Conservation (phyloP, 2,329 filamentous ascomycete genomes). For the Plectosphaerella cucumerina region DNA sequence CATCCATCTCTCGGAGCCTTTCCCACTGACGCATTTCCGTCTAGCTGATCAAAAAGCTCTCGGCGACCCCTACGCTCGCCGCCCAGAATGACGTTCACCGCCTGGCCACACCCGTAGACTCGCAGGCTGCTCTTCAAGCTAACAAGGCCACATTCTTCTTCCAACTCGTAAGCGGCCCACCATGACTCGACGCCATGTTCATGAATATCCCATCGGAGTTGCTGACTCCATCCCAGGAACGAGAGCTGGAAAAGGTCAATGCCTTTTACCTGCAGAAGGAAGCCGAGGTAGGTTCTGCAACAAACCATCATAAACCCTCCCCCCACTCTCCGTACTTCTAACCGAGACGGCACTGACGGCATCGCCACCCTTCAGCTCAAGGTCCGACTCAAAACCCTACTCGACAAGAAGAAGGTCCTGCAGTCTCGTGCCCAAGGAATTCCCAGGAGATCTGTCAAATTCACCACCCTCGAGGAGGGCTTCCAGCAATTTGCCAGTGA, state of each 20-base stretch:
- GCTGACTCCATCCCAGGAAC: slow-evolving; percentile 64
- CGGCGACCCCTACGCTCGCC: slow-evolving; percentile 79
- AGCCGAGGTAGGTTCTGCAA: slow-evolving; percentile 68
- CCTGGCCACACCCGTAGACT: slow-evolving; percentile 53
- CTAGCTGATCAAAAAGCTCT: slow-evolving; percentile 97
- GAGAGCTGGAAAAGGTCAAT: slow-evolving; percentile 98
- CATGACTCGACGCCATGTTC: slow-evolving; percentile 7
- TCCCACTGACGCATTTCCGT: slow-evolving; percentile 23
- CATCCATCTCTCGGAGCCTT: neutral
- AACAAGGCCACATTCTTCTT: slow-evolving; percentile 99
- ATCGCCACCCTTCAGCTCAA: slow-evolving; percentile 62
- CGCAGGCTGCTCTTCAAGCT: slow-evolving; percentile 86
- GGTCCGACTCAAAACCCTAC: slow-evolving; percentile 81
- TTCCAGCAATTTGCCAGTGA: slow-evolving; percentile 97
- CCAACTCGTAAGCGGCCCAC: slow-evolving; percentile 64
- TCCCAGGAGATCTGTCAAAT: slow-evolving; percentile 86
- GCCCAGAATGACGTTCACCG: slow-evolving; percentile 64
- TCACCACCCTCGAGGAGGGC: slow-evolving; percentile 91
- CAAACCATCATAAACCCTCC: too few relatives aligned
- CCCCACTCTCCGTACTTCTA: neutral
- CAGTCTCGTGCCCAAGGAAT: slow-evolving; percentile 72
- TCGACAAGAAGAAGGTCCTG: slow-evolving; percentile 92
- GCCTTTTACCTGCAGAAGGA: slow-evolving; percentile 97
- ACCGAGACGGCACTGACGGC: too few relatives aligned
- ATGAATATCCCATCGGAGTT: slow-evolving; percentile 17